Percentiles rank a stretch among this genome's conserved stretches.
These are phyloP conservation scores for Geranium incanum DNA, from an alignment of 441 rosid species.

Conservation along the genomic window DNA sequence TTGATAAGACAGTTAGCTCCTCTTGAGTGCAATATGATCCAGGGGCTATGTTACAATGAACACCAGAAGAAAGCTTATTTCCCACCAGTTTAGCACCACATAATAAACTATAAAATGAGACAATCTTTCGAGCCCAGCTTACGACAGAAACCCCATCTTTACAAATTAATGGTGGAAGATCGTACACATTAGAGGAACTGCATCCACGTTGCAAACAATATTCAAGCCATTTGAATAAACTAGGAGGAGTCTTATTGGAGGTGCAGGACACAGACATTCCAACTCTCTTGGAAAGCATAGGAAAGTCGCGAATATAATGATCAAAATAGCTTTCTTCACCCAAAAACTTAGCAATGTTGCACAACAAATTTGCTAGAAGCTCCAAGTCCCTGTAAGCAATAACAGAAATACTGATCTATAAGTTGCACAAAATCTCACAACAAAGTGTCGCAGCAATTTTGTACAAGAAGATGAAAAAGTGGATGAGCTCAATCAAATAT, in stretches of 20 bases:
- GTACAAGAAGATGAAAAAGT: conserved; percentile 5
- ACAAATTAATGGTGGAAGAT: conserved; percentile 66
- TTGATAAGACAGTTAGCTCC: conserved; percentile 83
- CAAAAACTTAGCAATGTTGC: conserved; percentile 65
- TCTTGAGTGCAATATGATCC: conserved; percentile 72
- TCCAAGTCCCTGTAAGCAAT: conserved; percentile 69
- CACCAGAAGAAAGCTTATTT: conserved; percentile 65
- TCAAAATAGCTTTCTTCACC: conserved; percentile 73
- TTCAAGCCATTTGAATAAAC: conserved; percentile 88
- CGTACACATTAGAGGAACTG: conserved; percentile 40
- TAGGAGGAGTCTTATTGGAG: conserved; percentile 57
- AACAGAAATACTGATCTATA: conserved; percentile 18
- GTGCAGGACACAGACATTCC: conserved; percentile 33
- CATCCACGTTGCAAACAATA: conserved; percentile 68
- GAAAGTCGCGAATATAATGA: conserved; percentile 93
- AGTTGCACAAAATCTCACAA: conserved; percentile 7
- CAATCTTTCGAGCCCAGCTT: conserved; percentile 77
- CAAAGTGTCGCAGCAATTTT: conserved; percentile 1
- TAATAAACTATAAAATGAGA: conserved; percentile 75
- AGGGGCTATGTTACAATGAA: conserved; percentile 58
- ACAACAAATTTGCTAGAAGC: conserved; percentile 61
- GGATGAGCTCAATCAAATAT: background rate
- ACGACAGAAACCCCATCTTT: conserved; percentile 67
- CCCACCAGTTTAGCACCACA: conserved; percentile 69
- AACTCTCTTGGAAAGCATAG: conserved; percentile 44